Conservation (phyloP, 139 green algal species). For the Micractinium conductrix region DNA sequence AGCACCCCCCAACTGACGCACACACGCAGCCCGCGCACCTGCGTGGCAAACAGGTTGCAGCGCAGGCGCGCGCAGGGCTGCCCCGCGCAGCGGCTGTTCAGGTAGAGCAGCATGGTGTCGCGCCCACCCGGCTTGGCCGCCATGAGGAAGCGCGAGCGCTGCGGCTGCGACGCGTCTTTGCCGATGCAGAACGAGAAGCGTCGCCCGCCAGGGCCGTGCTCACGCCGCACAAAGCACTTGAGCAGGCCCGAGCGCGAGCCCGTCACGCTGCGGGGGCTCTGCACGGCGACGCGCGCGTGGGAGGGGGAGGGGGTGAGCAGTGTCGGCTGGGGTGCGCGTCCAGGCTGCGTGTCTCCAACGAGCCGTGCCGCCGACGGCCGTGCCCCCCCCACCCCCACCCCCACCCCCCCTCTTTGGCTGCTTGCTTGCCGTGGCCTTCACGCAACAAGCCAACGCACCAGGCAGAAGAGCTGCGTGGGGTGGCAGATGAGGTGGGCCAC, state of each 20-base stretch:
- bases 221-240: conserved; percentile 52
- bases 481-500: conserved; percentile 37
- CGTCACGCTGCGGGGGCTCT: conserved; percentile 18
- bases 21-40: neutral
- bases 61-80: conserved; percentile 25
- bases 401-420: too few species aligned
- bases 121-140: conserved; percentile 30
- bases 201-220: conserved; percentile 11
- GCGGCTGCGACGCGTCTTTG: conserved; percentile 17
- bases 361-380: too few species aligned
- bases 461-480: conserved; percentile 57
- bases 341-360: neutral
- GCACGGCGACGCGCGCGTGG: neutral
- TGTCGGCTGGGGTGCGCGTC: neutral
- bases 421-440: too few species aligned
- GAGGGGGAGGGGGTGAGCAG: neutral
- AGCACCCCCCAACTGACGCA: neutral
- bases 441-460: conserved; percentile 21
- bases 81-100: conserved; percentile 27
- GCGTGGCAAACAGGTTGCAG: conserved; percentile 44
- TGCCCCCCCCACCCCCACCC: too few species aligned
- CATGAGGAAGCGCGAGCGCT: conserved; percentile 37
- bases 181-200: conserved; percentile 43
- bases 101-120: conserved; percentile 23
- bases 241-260: conserved; percentile 40